These are phyloP conservation scores for Ogataea thermomethanolica DNA, from an alignment of 805 yeast genomes.

Conservation along the genomic window DNA sequence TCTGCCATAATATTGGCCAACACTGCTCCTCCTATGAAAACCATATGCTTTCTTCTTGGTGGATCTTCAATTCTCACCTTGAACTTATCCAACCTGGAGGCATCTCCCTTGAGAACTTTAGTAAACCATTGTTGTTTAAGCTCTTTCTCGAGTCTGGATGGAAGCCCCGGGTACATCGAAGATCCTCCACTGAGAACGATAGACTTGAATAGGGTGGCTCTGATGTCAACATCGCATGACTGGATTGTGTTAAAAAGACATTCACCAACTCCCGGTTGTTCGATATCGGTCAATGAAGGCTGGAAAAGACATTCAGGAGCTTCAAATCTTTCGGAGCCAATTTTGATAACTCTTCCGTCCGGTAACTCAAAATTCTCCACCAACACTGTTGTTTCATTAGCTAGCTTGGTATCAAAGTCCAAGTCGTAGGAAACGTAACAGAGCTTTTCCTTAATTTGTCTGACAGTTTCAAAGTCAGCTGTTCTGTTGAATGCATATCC, in stretches of 20 bases:
- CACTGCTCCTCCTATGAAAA: conserved; percentile 97
- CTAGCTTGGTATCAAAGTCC: conserved; percentile 79
- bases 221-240: conserved; percentile 89
- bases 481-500: conserved; percentile 98
- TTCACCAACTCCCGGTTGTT: conserved; percentile 97
- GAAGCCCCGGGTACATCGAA: conserved; percentile 97
- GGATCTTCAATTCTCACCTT: conserved; percentile 98
- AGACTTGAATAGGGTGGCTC: conserved; percentile 84
- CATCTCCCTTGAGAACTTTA: conserved; percentile 80
- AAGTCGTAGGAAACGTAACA: conserved; percentile 95
- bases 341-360: conserved; percentile 90
- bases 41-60: conserved; percentile 98
- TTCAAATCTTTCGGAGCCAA: conserved; percentile 93
- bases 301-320: conserved; percentile 97
- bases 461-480: conserved; percentile 97
- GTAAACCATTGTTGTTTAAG: conserved; percentile 95
- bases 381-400: conserved; percentile 92
- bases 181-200: conserved; percentile 97
- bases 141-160: conserved; percentile 92
- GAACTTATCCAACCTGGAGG: conserved; percentile 82
- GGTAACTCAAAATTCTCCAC: conserved; percentile 92
- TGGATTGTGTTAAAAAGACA: conserved; percentile 87
- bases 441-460: conserved; percentile 94
- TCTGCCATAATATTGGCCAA: conserved; percentile 97
- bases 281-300: conserved; percentile 91